Conservation (phyloP, 1,284 basidiomycete species). For the Microbotryum lychnidis-dioicae region DNA sequence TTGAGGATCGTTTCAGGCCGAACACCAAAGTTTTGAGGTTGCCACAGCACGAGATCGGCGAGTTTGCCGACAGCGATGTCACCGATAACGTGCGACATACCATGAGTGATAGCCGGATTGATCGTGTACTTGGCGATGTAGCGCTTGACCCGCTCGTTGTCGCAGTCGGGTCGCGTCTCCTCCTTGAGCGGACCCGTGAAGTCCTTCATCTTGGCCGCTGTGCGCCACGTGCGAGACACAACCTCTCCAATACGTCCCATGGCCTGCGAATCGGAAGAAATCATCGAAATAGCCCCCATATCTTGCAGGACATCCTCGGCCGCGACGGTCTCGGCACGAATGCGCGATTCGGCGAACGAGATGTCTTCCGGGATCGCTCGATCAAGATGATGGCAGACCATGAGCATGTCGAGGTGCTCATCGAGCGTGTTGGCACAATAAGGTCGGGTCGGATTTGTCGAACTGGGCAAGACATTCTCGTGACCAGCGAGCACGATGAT, state of each 20-base stretch:
- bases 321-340: conserved; percentile 91
- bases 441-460: conserved; percentile 94
- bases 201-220: conserved; percentile 87
- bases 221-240: conserved; percentile 85
- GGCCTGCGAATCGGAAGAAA: conserved; percentile 89
- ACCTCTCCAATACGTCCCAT: conserved; percentile 98
- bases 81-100: conserved; percentile 80
- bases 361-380: conserved; percentile 80
- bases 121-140: conserved; percentile 96
- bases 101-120: conserved; percentile 96
- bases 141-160: conserved; percentile 91
- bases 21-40: conserved; percentile 81
- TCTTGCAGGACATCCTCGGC: conserved; percentile 97
- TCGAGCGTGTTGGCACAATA: conserved; percentile 88
- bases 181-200: conserved; percentile 60
- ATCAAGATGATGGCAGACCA: conserved; percentile 88
- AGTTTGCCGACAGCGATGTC: conserved; percentile 72
- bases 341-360: conserved; percentile 93
- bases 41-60: conserved; percentile 92
- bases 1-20: conserved; percentile 91
- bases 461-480: conserved; percentile 87
- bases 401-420: conserved; percentile 97
- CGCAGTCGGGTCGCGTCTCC: conserved; percentile 56
- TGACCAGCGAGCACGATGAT: conserved; percentile 72
- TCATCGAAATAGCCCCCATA: conserved; percentile 86